Conservation (phyloP, 2,329 filamentous ascomycete species). For the Elsinoe australis region DNA sequence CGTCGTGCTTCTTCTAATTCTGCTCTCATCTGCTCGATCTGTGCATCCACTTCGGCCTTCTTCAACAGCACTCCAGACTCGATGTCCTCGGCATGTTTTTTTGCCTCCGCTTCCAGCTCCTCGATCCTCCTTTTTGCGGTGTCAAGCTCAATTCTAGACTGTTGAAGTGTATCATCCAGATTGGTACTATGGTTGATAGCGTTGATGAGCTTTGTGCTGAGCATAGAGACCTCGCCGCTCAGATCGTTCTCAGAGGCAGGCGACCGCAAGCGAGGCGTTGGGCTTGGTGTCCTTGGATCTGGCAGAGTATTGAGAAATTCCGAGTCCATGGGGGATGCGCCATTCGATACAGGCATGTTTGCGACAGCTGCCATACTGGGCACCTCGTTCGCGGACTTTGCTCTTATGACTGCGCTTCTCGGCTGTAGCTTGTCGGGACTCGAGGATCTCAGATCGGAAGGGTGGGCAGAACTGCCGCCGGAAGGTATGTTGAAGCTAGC, state of each 20-base stretch:
- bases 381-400: conserved; percentile 14
- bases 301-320: conserved; percentile 20
- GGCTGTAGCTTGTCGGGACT: conserved; percentile 8
- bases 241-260: conserved; percentile 37
- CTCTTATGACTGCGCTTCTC: conserved; percentile 9
- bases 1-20: conserved; percentile 39
- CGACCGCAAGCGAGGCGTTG: conserved; percentile 16
- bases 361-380: conserved; percentile 17
- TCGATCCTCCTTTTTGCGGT: conserved; percentile 58
- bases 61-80: conserved; percentile 67
- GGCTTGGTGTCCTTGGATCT: conserved; percentile 21
- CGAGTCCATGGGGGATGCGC: conserved; percentile 17
- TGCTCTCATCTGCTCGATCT: conserved; percentile 34
- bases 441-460: neutral
- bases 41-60: conserved; percentile 61
- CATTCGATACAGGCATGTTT: conserved; percentile 7
- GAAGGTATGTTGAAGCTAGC: conserved; percentile 16
- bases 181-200: conserved; percentile 94
- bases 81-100: conserved; percentile 62
- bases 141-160: conserved; percentile 76
- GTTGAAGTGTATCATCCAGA: conserved; percentile 79
- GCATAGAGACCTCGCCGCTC: conserved; percentile 70
- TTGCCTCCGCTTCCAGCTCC: conserved; percentile 60
- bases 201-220: conserved; percentile 93
- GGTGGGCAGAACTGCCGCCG: neutral